Percentiles rank a stretch among this genome's conserved stretches.
Conservation (phyloP, 176 grass and related monocot genomes). For the Oropetium thomaeum region DNA sequence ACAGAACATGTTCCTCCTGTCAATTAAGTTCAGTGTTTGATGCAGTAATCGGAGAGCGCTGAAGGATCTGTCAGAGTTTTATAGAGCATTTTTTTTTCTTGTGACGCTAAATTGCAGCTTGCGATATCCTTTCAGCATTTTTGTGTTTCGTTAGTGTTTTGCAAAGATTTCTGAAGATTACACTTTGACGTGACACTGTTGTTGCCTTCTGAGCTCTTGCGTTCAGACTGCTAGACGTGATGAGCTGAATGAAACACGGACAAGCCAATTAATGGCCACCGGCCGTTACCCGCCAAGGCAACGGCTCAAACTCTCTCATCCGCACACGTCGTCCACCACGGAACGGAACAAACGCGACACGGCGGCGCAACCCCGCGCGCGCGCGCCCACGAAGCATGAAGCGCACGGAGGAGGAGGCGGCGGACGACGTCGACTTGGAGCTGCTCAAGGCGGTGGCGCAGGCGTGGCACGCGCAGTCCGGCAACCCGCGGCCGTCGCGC, state of each 20-base stretch:
- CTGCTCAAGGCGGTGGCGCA: constrained; percentile 83
- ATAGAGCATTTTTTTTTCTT: neutral
- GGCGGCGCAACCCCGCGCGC: neutral
- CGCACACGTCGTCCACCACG: neutral
- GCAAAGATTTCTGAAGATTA: neutral
- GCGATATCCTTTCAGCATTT: neutral
- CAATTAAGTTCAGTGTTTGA: neutral
- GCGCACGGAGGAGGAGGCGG: constrained; percentile 1
- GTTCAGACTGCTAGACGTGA: neutral
- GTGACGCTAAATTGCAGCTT: neutral
- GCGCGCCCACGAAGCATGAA: constrained; percentile 26
- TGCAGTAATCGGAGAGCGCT: neutral
- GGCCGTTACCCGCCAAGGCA: constrained; percentile 2
- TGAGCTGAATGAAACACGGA: neutral
- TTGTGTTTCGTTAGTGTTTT: too few relatives aligned
- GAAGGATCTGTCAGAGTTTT: neutral
- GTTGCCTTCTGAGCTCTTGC: neutral
- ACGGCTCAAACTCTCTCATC: neutral
- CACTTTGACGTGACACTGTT: neutral
- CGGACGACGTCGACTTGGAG: constrained; percentile 39
- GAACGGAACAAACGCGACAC: neutral
- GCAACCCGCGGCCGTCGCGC: constrained; percentile 40
- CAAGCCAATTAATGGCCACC: neutral
- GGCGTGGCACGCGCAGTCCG: constrained; percentile 72
- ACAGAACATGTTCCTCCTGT: neutral